phyloP scores from a whole-genome alignment of 257 asterid genomes.

The Scutellaria baicalensis region DNA sequence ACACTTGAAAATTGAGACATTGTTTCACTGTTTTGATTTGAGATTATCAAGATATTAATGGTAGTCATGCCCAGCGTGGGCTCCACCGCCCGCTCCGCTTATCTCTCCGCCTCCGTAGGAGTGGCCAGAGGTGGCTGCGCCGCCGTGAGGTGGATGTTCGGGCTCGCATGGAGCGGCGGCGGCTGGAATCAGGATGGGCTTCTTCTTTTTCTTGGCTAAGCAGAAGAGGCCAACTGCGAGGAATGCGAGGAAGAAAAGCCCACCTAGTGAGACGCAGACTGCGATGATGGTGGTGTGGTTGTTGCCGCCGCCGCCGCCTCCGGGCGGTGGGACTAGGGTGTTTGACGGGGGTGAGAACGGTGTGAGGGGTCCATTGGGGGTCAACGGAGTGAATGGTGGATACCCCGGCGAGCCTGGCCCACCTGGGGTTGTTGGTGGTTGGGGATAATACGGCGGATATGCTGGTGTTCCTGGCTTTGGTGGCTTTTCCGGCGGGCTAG shows the following conservation, averaged over 20 bases:
- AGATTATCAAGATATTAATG: background rate
- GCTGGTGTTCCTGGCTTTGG: constrained; percentile 20
- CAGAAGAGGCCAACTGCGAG: constrained; percentile 57
- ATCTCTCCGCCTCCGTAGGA: constrained; percentile 12
- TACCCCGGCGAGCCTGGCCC: constrained; percentile 13
- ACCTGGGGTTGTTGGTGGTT: constrained; percentile 24
- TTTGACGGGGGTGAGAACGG: constrained; percentile 27
- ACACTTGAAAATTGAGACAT: background rate
- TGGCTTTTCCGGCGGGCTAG: constrained; percentile 7
- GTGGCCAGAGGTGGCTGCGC: background rate
- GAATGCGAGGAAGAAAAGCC: constrained; percentile 59
- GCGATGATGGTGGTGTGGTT: constrained; percentile 55
- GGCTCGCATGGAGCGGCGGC: constrained; percentile 13
- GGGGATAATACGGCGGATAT: constrained; percentile 21
- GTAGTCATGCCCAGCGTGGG: constrained; percentile 14
- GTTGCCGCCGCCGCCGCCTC: constrained; percentile 29
- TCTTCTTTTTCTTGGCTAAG: constrained; percentile 66
- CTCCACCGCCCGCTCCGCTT: constrained; percentile 7
- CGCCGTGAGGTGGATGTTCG: constrained; percentile 10
- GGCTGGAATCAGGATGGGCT: constrained; percentile 40
- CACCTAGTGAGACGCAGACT: constrained; percentile 58
- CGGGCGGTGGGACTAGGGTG: constrained; percentile 24
- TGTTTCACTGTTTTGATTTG: background rate
- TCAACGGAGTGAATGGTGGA: constrained; percentile 24
- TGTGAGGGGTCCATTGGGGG: constrained; percentile 13